These are phyloP conservation scores for Inonotus obliquus DNA, from an alignment of 1,284 basidiomycete genomes.

Conservation along the genomic window DNA sequence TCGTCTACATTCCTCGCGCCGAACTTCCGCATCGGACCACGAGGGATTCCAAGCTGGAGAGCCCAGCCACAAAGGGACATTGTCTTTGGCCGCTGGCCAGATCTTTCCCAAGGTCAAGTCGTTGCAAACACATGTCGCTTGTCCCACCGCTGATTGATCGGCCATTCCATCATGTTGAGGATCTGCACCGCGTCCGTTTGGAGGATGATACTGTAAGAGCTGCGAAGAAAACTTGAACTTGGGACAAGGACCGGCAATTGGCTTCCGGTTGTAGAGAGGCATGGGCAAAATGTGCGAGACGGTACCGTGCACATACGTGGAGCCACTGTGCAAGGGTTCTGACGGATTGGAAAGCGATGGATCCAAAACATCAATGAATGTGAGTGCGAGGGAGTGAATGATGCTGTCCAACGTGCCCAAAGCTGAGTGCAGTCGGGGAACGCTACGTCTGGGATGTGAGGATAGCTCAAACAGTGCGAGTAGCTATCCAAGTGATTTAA, in stretches of 20 bases:
- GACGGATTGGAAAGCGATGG: neutral
- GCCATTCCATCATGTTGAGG: neutral
- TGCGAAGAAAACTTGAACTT: conserved; percentile 4
- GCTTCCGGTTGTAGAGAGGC: conserved; percentile 10
- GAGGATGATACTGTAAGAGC: conserved; percentile 9
- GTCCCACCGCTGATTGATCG: neutral
- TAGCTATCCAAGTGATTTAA: conserved; percentile 38
- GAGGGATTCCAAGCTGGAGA: conserved; percentile 58
- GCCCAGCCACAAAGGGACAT: conserved; percentile 57
- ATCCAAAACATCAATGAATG: conserved; percentile 36
- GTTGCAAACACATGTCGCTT: conserved; percentile 45
- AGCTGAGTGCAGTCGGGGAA: conserved; percentile 49
- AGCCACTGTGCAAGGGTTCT: conserved; percentile 28
- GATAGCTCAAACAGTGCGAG: conserved; percentile 68
- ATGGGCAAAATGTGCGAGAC: conserved; percentile 5
- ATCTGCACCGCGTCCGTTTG: neutral
- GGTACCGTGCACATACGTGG: neutral
- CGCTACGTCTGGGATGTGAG: conserved; percentile 56
- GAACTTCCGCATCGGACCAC: conserved; percentile 58
- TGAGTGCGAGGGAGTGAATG: conserved; percentile 56
- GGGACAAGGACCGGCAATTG: neutral
- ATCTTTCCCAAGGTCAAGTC: conserved; percentile 47
- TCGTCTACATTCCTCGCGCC: conserved; percentile 66
- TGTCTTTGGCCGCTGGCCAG: conserved; percentile 44
- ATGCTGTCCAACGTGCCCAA: conserved; percentile 61